Evolutionary conservation across 306 rosid species (phyloP).

Genomic region (Rosa lucieae): DNA sequence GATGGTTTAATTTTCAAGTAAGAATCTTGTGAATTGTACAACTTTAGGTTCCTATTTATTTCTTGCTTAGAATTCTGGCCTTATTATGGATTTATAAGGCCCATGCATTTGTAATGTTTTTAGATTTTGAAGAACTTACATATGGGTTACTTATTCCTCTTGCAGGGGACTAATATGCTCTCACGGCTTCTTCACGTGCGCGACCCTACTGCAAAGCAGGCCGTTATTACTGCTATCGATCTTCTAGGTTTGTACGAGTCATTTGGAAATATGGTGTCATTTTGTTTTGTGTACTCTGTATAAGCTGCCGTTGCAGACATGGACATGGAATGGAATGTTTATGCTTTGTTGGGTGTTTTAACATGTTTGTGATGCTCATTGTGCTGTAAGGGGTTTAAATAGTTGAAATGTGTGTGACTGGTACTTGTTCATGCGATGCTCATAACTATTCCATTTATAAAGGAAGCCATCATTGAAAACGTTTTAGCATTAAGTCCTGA

Average conservation of each 20-base stretch:
- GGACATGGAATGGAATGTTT: neutral
- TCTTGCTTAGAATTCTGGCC: neutral
- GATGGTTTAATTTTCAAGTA: neutral
- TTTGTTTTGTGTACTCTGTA: neutral
- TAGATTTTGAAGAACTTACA: neutral
- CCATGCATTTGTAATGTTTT: neutral
- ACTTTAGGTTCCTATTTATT: neutral
- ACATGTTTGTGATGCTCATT: neutral
- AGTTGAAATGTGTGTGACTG: neutral
- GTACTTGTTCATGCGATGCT: neutral
- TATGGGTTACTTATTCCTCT: constrained; percentile 6
- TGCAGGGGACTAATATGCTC: constrained; percentile 94
- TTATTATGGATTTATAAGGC: neutral
- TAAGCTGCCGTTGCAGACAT: neutral
- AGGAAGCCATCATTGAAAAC: neutral
- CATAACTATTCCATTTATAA: neutral
- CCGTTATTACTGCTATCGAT: constrained; percentile 94
- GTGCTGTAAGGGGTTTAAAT: neutral
- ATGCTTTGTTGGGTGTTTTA: neutral
- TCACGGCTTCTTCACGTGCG: constrained; percentile 93
- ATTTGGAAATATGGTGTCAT: neutral
- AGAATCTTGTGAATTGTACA: neutral
- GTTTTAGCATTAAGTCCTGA: neutral
- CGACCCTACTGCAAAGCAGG: constrained; percentile 90
- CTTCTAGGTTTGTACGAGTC: constrained; percentile 62